A percentile compares a stretch with the other conserved stretches of the same genome.
These are phyloP conservation scores for Nicotiana noctiflora DNA, from an alignment of 257 asterid genomes.

Conservation along the genomic window DNA sequence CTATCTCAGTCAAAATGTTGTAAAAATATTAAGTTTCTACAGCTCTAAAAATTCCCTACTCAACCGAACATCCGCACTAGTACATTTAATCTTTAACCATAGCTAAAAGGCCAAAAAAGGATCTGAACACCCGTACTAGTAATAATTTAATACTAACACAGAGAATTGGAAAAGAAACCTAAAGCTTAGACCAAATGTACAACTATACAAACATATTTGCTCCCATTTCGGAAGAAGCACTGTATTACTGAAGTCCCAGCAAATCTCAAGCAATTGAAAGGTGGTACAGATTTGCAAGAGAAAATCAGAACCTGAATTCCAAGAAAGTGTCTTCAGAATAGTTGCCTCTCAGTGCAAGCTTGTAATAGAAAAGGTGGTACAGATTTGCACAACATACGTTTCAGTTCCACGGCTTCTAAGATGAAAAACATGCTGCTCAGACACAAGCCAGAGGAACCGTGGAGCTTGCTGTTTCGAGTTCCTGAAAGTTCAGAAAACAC, in stretches of 20 bases:
- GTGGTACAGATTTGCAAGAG: not conserved
- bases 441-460: not conserved
- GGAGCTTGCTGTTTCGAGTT: constrained; percentile 5
- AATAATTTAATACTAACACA: not conserved
- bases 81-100: no score
- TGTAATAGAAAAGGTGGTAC: no score
- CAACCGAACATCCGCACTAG: no score
- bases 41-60: no score
- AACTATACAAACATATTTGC: not conserved
- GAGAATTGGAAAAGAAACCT: not conserved
- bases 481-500: not conserved
- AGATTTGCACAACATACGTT: not conserved
- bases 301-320: not conserved
- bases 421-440: not conserved
- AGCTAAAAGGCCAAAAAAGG: no score
- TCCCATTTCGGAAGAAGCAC: not conserved
- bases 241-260: not conserved
- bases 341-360: not conserved
- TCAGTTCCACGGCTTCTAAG: not conserved
- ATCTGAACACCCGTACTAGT: not conserved
- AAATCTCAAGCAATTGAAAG: constrained; percentile 4
- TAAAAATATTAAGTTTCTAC: no score
- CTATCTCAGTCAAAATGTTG: no score
- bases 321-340: not conserved
- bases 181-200: not conserved